Conservation (phyloP, 345 rosid species). For the Melastoma malabathricum region DNA sequence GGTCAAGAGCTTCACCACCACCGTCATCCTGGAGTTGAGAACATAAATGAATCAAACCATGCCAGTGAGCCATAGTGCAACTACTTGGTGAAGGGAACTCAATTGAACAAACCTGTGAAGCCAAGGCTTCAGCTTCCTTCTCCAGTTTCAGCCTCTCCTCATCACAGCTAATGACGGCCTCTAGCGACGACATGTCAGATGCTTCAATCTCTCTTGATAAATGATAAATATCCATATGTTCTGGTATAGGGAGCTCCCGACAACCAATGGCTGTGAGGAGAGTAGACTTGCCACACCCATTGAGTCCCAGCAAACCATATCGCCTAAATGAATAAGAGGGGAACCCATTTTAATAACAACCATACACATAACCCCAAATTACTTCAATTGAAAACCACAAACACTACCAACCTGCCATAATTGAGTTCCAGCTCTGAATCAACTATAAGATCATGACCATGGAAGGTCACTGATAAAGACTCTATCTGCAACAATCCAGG, state of each 20-base stretch:
- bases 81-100: no score
- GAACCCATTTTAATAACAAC: background rate
- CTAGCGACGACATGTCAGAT: slow-evolving; percentile 83
- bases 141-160: slow-evolving; percentile 86
- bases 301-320: slow-evolving; percentile 90
- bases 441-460: slow-evolving; percentile 90
- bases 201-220: slow-evolving; percentile 87
- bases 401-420: slow-evolving; percentile 57
- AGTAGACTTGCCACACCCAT: slow-evolving; percentile 98
- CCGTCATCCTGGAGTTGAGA: slow-evolving; percentile 61
- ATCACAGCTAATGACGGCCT: slow-evolving; percentile 84
- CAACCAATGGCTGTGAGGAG: slow-evolving; percentile 76
- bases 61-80: background rate
- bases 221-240: slow-evolving; percentile 91
- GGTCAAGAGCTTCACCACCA: slow-evolving; percentile 87
- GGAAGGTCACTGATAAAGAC: slow-evolving; percentile 89
- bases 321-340: slow-evolving; percentile 34
- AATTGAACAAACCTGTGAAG: slow-evolving; percentile 39
- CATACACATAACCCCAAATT: background rate
- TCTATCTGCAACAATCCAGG: slow-evolving; percentile 60
- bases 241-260: slow-evolving; percentile 91
- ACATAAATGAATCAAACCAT: background rate
- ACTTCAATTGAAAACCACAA: background rate
- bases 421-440: slow-evolving; percentile 93
- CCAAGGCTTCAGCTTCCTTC: slow-evolving; percentile 75